phyloP scores from a whole-genome alignment of 108 stramenopile genomes.

The Ochromonas danica region DNA sequence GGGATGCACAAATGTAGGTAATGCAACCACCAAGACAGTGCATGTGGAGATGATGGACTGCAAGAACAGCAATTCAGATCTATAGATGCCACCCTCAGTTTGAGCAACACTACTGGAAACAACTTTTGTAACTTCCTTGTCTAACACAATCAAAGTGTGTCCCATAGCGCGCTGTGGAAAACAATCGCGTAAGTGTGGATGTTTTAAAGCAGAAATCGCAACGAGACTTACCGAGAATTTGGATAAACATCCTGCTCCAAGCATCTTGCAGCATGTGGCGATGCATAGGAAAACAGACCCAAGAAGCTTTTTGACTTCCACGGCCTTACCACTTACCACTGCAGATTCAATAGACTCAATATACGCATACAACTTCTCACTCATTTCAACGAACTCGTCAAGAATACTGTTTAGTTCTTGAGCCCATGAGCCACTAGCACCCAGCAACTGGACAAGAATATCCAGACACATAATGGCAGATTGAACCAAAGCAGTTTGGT shows the following conservation, averaged over 20 bases:
- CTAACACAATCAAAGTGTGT: too few relatives aligned
- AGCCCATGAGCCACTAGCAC: not conserved
- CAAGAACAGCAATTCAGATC: too few relatives aligned
- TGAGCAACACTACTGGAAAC: too few relatives aligned
- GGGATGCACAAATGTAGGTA: slow-evolving; percentile 10
- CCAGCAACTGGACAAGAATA: not conserved
- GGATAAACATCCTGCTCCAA: too few relatives aligned
- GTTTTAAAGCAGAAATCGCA: too few relatives aligned
- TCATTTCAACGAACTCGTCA: not conserved
- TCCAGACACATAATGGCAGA: slow-evolving; percentile 19
- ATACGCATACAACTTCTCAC: not conserved
- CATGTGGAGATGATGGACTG: not conserved
- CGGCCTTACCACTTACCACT: not conserved
- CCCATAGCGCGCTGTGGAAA: too few relatives aligned
- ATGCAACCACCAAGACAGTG: not conserved
- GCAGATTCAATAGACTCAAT: not conserved
- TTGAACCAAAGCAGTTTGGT: slow-evolving; percentile 16
- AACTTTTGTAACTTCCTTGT: too few relatives aligned
- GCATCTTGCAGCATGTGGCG: too few relatives aligned
- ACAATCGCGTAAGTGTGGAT: too few relatives aligned
- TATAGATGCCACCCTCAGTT: too few relatives aligned
- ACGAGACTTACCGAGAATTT: too few relatives aligned
- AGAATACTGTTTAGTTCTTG: not conserved
- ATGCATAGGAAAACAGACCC: not conserved
- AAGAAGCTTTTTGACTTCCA: not conserved